Evolutionary conservation across 371 early-diverging fungal species (phyloP).

Genomic region (Fennellomyces sp.): DNA sequence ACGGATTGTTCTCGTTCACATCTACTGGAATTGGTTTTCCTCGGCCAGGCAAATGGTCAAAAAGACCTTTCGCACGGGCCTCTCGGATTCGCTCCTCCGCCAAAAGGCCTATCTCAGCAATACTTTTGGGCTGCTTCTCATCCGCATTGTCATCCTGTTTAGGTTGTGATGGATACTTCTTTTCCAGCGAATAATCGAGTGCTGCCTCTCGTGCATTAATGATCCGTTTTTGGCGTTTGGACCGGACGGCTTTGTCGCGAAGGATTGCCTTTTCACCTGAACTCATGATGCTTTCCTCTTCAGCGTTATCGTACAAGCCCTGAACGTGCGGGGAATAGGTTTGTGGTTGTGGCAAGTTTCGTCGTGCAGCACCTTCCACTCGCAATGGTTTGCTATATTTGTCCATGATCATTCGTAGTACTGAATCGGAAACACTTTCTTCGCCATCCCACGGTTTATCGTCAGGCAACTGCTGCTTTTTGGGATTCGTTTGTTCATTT

Average conservation of each 20-base stretch:
- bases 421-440: constrained; percentile 27
- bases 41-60: constrained; percentile 48
- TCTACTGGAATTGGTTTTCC: constrained; percentile 46
- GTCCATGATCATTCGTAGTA: constrained; percentile 38
- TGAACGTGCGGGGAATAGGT: constrained; percentile 7
- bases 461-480: constrained; percentile 16
- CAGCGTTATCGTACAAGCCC: not conserved
- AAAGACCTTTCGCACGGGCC: constrained; percentile 45
- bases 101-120: constrained; percentile 22
- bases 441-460: constrained; percentile 39
- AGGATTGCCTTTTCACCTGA: constrained; percentile 22
- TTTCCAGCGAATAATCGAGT: constrained; percentile 22
- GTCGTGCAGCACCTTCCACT: constrained; percentile 37
- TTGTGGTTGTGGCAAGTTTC: constrained; percentile 28
- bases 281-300: constrained; percentile 8
- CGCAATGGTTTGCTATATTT: constrained; percentile 31
- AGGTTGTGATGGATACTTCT: constrained; percentile 14
- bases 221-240: constrained; percentile 21
- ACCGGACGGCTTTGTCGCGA: constrained; percentile 14
- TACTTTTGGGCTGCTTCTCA: constrained; percentile 17
- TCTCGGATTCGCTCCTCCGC: constrained; percentile 46
- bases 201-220: constrained; percentile 27
- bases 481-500: not conserved
- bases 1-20: constrained; percentile 40
- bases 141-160: constrained; percentile 17